Evolutionary conservation across 768 basidiomycete species (phyloP).

Genomic region (Rossbeevera mucosa): DNA sequence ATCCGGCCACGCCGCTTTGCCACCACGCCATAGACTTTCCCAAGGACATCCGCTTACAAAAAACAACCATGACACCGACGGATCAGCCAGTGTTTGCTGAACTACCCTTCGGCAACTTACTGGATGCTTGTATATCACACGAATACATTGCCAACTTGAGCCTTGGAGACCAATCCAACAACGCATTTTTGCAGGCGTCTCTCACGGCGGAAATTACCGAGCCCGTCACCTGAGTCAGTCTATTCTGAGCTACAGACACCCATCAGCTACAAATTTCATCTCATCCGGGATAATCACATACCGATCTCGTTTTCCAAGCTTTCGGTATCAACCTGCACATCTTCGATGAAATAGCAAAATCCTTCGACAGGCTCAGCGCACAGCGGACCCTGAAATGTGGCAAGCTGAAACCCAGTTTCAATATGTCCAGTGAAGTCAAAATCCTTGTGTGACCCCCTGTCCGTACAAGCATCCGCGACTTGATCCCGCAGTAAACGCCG

Average conservation of each 20-base stretch:
- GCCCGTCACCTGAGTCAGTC: slow-evolving; percentile 81
- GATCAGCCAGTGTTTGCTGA: slow-evolving; percentile 3
- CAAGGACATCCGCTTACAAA: slow-evolving; percentile 82
- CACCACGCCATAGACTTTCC: slow-evolving; percentile 95
- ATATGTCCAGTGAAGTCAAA: slow-evolving; percentile 75
- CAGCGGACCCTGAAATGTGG: slow-evolving; percentile 89
- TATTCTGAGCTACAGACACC: slow-evolving; percentile 58
- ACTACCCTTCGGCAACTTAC: slow-evolving; percentile 44
- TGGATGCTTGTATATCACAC: slow-evolving; percentile 97
- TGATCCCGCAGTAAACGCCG: slow-evolving; percentile 41
- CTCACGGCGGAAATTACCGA: slow-evolving; percentile 84
- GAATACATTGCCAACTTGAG: slow-evolving; percentile 98
- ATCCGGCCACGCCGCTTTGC: slow-evolving; percentile 88
- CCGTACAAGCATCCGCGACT: slow-evolving; percentile 30
- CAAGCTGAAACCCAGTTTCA: slow-evolving; percentile 93
- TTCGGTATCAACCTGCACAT: slow-evolving; percentile 56
- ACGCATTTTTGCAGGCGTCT: slow-evolving; percentile 84
- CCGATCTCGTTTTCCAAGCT: slow-evolving; percentile 64
- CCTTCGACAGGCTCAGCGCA: slow-evolving; percentile 95
- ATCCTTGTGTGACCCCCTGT: slow-evolving; percentile 34
- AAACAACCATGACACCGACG: neutral
- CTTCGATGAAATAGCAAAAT: slow-evolving; percentile 85
- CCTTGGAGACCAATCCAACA: slow-evolving; percentile 96
- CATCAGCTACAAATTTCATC: slow-evolving; percentile 11
- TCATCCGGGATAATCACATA: slow-evolving; percentile 29